Percentiles rank a stretch among this genome's conserved stretches.
phyloP scores from a whole-genome alignment of 257 asterid species.

The Echium plantagineum region DNA sequence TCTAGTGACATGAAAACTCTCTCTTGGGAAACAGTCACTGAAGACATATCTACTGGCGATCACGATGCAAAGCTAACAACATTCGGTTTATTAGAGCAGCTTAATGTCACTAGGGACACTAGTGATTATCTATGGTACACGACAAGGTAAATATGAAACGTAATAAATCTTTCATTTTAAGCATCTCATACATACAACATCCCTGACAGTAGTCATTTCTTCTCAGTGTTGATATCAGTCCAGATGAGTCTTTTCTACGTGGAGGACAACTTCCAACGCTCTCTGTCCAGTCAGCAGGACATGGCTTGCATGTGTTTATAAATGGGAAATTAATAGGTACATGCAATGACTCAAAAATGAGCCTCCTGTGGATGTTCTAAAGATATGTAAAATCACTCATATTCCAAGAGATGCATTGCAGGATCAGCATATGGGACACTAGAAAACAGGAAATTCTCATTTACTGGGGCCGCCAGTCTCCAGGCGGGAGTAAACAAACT shows the following conservation, averaged over 20 bases:
- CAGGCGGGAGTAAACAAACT: slow-evolving; percentile 72
- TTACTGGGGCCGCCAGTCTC: slow-evolving; percentile 39
- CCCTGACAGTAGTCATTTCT: slow-evolving; percentile 1
- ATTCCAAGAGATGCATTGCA: slow-evolving; percentile 18
- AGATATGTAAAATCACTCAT: background rate
- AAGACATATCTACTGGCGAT: slow-evolving; percentile 40
- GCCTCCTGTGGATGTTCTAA: background rate
- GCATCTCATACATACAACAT: background rate
- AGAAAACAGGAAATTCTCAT: slow-evolving; percentile 36
- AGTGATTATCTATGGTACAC: slow-evolving; percentile 94
- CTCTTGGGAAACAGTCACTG: slow-evolving; percentile 72
- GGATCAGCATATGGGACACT: slow-evolving; percentile 76
- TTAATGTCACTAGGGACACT: slow-evolving; percentile 80
- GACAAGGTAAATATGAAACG: slow-evolving; percentile 45
- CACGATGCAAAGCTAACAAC: slow-evolving; percentile 50
- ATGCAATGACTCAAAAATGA: background rate
- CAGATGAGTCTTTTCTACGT: slow-evolving; percentile 57
- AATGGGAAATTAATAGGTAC: slow-evolving; percentile 60
- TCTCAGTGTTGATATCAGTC: slow-evolving; percentile 56
- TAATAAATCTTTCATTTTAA: background rate
- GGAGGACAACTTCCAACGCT: slow-evolving; percentile 46
- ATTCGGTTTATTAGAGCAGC: slow-evolving; percentile 71
- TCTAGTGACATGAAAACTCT: slow-evolving; percentile 31
- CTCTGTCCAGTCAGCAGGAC: slow-evolving; percentile 67
- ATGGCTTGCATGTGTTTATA: slow-evolving; percentile 65